Conservation (phyloP, 2,329 filamentous ascomycete genomes). For the Simplicillium aogashimaense region DNA sequence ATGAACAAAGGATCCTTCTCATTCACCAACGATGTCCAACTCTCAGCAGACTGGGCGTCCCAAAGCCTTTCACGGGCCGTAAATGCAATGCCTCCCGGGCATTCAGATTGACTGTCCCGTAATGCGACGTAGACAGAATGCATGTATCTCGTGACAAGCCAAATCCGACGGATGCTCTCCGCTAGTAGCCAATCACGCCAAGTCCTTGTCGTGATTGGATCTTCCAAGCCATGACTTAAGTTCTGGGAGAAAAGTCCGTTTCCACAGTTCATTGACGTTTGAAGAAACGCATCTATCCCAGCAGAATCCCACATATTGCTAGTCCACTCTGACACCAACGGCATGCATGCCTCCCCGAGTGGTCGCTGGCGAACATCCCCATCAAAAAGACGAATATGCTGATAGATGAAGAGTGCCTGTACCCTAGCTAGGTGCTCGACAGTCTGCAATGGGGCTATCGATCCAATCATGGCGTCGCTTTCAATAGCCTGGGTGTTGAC, state of each 20-base stretch:
- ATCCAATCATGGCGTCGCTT: constrained; percentile 3
- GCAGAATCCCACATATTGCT: constrained; percentile 10
- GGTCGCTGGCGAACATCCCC: constrained; percentile 13
- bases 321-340: constrained; percentile 7
- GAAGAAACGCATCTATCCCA: constrained; percentile 6
- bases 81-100: constrained; percentile 12
- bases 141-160: constrained; percentile 10
- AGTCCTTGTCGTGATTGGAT: constrained; percentile 6
- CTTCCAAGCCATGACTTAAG: constrained; percentile 10
- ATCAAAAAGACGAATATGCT: constrained; percentile 14
- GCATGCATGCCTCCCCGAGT: constrained; percentile 10
- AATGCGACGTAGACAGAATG: constrained; percentile 9
- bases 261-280: constrained; percentile 6
- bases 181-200: constrained; percentile 17
- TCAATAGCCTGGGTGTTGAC: constrained; percentile 5
- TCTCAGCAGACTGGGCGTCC: constrained; percentile 13
- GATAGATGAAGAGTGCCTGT: constrained; percentile 12
- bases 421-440: constrained; percentile 11
- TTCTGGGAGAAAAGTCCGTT: background rate
- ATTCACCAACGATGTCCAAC: constrained; percentile 11
- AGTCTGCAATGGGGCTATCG: background rate
- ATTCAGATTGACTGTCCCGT: constrained; percentile 7
- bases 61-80: constrained; percentile 16
- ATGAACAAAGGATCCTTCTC: constrained; percentile 7
- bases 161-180: constrained; percentile 16